Percentiles rank a stretch among this genome's conserved stretches.
Conservation (phyloP, 345 rosid genomes). For the Linum usitatissimum region DNA sequence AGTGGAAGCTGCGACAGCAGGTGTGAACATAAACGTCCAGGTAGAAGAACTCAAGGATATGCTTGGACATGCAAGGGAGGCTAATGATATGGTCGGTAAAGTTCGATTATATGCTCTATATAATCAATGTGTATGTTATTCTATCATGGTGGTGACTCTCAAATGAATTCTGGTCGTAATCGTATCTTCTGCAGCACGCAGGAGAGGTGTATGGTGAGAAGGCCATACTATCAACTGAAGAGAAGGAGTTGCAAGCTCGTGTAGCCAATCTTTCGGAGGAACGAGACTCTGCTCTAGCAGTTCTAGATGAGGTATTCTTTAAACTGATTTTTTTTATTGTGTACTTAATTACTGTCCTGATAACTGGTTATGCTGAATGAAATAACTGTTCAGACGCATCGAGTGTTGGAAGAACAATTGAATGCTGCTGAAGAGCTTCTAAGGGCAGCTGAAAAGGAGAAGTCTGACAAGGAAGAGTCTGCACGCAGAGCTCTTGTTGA, state of each 20-base stretch:
- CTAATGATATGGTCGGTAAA: conserved; percentile 63
- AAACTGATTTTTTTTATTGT: neutral
- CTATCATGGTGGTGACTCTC: neutral
- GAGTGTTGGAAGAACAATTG: conserved; percentile 42
- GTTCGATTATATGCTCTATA: neutral
- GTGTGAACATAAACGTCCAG: conserved; percentile 39
- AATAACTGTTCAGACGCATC: conserved; percentile 41
- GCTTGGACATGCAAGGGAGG: conserved; percentile 56
- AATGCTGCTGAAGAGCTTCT: conserved; percentile 42
- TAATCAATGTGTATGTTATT: neutral
- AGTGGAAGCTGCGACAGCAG: conserved; percentile 56
- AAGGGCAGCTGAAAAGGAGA: conserved; percentile 53
- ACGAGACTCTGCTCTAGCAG: conserved; percentile 56
- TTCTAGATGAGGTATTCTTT: conserved; percentile 56
- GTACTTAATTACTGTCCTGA: neutral
- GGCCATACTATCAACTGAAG: conserved; percentile 72
- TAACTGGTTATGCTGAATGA: neutral
- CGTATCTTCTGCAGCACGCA: conserved; percentile 42
- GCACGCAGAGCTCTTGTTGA: conserved; percentile 48
- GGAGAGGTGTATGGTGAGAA: conserved; percentile 96
- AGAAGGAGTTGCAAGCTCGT: conserved; percentile 68
- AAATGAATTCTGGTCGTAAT: neutral
- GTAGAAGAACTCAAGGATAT: conserved; percentile 55
- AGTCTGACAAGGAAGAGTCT: conserved; percentile 42
- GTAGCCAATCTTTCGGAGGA: conserved; percentile 58